Conservation (phyloP, 176 grass and related monocot genomes). For the Aegilops umbellulata region DNA sequence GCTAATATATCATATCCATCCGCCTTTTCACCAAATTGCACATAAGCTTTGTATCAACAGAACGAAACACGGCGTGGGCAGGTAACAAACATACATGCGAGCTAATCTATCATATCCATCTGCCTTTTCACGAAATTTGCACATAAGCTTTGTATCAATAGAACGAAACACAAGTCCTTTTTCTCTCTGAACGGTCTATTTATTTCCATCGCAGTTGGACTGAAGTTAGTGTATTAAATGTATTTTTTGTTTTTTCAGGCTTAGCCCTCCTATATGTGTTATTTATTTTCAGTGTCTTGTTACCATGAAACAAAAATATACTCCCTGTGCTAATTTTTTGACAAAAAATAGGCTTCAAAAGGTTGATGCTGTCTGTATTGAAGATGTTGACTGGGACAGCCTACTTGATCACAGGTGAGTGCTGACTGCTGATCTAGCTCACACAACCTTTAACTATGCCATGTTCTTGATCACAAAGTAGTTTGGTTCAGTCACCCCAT, state of each 20-base stretch:
- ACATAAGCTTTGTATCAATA: neutral
- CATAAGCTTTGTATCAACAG: neutral
- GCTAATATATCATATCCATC: neutral
- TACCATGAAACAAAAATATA: neutral
- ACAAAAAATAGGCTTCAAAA: constrained; percentile 55
- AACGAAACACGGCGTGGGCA: neutral
- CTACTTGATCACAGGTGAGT: constrained; percentile 72
- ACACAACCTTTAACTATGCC: constrained; percentile 5
- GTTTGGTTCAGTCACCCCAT: neutral
- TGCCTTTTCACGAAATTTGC: neutral
- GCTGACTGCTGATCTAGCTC: constrained; percentile 9
- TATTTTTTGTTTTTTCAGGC: neutral
- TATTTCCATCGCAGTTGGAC: neutral
- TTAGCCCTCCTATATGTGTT: neutral
- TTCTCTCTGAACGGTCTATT: neutral
- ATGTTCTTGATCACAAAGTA: neutral
- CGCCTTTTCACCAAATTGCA: neutral
- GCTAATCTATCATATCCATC: neutral
- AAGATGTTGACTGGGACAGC: constrained; percentile 90
- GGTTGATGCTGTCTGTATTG: constrained; percentile 57
- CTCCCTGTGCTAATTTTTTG: constrained; percentile 20
- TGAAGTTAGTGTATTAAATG: neutral
- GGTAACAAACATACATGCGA: neutral
- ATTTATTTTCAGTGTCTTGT: constrained; percentile 17
- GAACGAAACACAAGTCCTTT: neutral